Evolutionary conservation across 768 basidiomycete species (phyloP).

Genomic region (Russula sp.): DNA sequence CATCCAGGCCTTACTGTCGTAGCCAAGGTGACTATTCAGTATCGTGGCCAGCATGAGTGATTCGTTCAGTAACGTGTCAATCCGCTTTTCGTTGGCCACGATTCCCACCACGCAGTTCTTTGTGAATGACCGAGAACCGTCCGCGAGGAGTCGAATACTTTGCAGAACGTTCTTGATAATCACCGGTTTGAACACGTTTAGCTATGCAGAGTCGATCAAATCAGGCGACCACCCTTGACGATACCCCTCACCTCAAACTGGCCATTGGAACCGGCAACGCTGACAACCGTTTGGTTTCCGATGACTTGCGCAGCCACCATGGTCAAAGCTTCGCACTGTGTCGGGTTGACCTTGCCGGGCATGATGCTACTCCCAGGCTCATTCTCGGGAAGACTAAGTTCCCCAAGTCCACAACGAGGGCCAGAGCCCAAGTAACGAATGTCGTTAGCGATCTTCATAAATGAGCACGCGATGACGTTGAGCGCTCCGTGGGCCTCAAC

Average conservation of each 20-base stretch:
- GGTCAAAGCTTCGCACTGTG: constrained; percentile 96
- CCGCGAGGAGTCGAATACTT: constrained; percentile 87
- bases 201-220: constrained; percentile 34
- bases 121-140: constrained; percentile 92
- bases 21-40: constrained; percentile 91
- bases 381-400: constrained; percentile 92
- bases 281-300: constrained; percentile 92
- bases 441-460: constrained; percentile 99
- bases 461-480: constrained; percentile 90
- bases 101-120: constrained; percentile 97
- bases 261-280: constrained; percentile 87
- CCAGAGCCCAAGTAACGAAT: constrained; percentile 97
- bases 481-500: constrained; percentile 96
- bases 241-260: constrained; percentile 81
- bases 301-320: constrained; percentile 99
- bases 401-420: constrained; percentile 94
- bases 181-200: constrained; percentile 99
- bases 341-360: constrained; percentile 99
- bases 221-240: background rate
- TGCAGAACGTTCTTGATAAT: constrained; percentile 97
- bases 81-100: constrained; percentile 91
- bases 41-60: constrained; percentile 98
- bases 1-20: constrained; percentile 69
- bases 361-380: constrained; percentile 99
- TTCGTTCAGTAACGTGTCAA: constrained; percentile 83